A percentile compares a stretch with the other conserved stretches of the same genome.
phyloP scores from a whole-genome alignment of 2,329 filamentous ascomycete species.

The Diaporthe aspalathi region DNA sequence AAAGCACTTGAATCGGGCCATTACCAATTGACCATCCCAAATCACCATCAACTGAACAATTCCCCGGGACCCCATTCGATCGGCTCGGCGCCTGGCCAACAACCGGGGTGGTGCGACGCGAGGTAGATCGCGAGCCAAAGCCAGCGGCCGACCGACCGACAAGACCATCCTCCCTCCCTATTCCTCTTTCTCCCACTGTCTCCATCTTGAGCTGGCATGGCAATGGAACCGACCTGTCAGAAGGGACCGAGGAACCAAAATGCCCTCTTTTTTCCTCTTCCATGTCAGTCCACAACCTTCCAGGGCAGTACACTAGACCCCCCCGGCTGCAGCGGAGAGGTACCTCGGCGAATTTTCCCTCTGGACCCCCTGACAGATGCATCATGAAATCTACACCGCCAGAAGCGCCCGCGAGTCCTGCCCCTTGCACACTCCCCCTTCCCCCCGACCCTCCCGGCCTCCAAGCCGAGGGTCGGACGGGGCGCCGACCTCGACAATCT shows the following conservation, averaged over 20 bases:
- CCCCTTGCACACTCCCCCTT: background rate
- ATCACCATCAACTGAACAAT: slow-evolving; percentile 6
- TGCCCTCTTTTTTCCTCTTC: slow-evolving; percentile 2
- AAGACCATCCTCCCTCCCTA: background rate
- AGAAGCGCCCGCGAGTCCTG: background rate
- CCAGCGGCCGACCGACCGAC: slow-evolving; percentile 5
- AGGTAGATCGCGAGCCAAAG: slow-evolving; percentile 29
- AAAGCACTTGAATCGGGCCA: background rate
- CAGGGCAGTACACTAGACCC: slow-evolving; percentile 11
- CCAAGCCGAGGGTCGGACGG: slow-evolving; percentile 20
- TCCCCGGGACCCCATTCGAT: slow-evolving; percentile 25
- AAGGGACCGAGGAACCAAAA: slow-evolving; percentile 2
- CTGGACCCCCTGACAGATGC: slow-evolving; percentile 18
- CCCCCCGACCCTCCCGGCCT: slow-evolving; percentile 7
- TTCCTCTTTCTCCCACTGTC: slow-evolving; percentile 8
- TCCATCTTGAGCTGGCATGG: slow-evolving; percentile 24
- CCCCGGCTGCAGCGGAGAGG: slow-evolving; percentile 26
- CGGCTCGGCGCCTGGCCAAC: slow-evolving; percentile 17
- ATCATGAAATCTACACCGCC: slow-evolving; percentile 27
- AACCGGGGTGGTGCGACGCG: slow-evolving; percentile 12
- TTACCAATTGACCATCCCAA: background rate
- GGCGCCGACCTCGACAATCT: slow-evolving; percentile 29
- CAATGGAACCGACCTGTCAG: slow-evolving; percentile 25
- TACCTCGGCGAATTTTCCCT: slow-evolving; percentile 28
- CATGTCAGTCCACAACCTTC: slow-evolving; percentile 20